phyloP scores from a whole-genome alignment of 2,329 filamentous ascomycete species.

The Neonectria hederae region DNA sequence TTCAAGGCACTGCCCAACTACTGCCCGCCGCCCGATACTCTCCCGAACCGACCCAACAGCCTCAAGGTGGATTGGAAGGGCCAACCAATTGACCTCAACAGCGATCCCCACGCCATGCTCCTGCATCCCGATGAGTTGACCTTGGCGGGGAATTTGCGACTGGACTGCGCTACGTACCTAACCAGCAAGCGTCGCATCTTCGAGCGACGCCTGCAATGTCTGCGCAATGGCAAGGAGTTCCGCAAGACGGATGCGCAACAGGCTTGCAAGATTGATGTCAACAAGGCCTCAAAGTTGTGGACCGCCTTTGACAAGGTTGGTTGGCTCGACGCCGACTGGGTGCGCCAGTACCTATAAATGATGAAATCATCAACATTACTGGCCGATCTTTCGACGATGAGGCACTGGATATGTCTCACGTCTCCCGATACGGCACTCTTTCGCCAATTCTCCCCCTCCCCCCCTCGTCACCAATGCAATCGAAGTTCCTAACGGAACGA shows the following conservation, averaged over 20 bases:
- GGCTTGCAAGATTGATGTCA: slow-evolving; percentile 98
- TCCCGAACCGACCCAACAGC: slow-evolving; percentile 72
- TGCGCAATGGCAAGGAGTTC: slow-evolving; percentile 80
- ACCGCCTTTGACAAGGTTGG: slow-evolving; percentile 86
- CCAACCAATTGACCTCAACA: slow-evolving; percentile 76
- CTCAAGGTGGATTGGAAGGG: slow-evolving; percentile 92
- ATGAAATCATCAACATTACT: neutral
- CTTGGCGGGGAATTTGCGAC: slow-evolving; percentile 80
- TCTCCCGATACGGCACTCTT: neutral
- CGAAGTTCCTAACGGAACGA: slow-evolving; percentile 1
- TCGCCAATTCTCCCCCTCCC: no score
- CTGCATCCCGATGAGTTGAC: slow-evolving; percentile 82
- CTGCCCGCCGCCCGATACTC: slow-evolving; percentile 73
- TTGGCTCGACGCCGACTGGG: slow-evolving; percentile 73
- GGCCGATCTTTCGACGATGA: neutral
- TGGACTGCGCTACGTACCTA: slow-evolving; percentile 88
- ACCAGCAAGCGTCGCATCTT: slow-evolving; percentile 96
- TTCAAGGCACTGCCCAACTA: slow-evolving; percentile 77
- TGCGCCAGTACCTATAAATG: slow-evolving; percentile 48
- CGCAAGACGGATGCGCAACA: slow-evolving; percentile 96
- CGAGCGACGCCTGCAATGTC: slow-evolving; percentile 74
- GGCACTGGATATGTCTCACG: neutral
- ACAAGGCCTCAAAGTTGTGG: slow-evolving; percentile 95
- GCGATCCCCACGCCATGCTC: slow-evolving; percentile 73
- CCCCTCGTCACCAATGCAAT: neutral